phyloP scores from a whole-genome alignment of 1,284 basidiomycete genomes.

The Ustilago esculenta region DNA sequence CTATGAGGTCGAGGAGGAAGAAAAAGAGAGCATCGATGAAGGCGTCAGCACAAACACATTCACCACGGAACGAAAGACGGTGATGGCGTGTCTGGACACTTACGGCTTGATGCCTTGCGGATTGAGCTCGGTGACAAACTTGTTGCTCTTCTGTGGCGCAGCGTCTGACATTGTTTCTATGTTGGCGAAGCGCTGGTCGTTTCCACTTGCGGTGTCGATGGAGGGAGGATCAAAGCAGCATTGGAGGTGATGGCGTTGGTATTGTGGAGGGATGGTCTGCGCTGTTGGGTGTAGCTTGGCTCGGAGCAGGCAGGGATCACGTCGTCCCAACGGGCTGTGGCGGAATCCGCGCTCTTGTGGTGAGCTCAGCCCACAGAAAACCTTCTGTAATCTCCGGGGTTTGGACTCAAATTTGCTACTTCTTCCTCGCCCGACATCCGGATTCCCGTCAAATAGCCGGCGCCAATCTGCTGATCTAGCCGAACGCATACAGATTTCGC shows the following conservation, averaged over 20 bases:
- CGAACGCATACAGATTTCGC: conserved; percentile 9
- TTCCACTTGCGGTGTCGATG: not conserved
- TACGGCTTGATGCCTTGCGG: conserved; percentile 91
- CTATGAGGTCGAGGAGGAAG: conserved; percentile 44
- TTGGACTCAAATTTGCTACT: not conserved
- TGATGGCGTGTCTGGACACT: conserved; percentile 69
- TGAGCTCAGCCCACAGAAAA: conserved; percentile 3
- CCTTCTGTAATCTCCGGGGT: not conserved
- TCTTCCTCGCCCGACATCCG: conserved; percentile 11
- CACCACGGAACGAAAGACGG: too few species aligned
- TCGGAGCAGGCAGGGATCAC: conserved; percentile 24
- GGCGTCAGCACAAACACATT: too few species aligned
- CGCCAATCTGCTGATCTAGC: conserved; percentile 3
- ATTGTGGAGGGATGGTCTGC: conserved; percentile 5
- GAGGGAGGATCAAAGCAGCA: not conserved
- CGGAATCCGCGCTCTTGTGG: conserved; percentile 13
- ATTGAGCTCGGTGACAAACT: conserved; percentile 72
- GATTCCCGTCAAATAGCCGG: not conserved
- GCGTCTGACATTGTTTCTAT: conserved; percentile 26
- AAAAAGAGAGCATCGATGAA: not conserved
- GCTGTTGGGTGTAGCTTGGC: too few species aligned
- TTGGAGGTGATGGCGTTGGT: not conserved
- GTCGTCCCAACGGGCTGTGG: conserved; percentile 24
- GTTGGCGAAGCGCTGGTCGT: not conserved
- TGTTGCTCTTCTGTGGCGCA: conserved; percentile 42